A percentile compares a stretch with the other conserved stretches of the same genome.
Evolutionary conservation across 2,329 filamentous ascomycete species (phyloP).

Genomic region (Scytalidium sp.): DNA sequence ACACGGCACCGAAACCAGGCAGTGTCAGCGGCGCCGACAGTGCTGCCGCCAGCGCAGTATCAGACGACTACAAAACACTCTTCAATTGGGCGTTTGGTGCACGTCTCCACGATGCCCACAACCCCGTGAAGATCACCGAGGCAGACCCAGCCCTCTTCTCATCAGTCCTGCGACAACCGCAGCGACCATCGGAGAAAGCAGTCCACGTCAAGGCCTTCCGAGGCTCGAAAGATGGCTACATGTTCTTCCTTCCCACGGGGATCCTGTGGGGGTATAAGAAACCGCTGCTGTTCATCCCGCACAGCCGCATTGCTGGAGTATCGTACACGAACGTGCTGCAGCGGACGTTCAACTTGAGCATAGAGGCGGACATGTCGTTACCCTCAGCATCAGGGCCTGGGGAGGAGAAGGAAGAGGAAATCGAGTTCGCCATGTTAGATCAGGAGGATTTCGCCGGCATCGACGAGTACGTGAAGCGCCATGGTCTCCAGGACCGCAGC

Average conservation of each 20-base stretch:
- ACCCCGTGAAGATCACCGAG: constrained; percentile 43
- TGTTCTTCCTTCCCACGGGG: constrained; percentile 65
- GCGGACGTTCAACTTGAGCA: constrained; percentile 65
- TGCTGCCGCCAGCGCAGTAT: constrained; percentile 47
- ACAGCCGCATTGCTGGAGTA: constrained; percentile 58
- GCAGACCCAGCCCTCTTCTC: constrained; percentile 56
- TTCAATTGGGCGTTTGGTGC: constrained; percentile 59
- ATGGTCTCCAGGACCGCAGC: constrained; percentile 62
- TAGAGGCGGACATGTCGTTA: constrained; percentile 51
- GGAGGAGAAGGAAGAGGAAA: constrained; percentile 50
- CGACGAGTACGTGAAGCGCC: constrained; percentile 58
- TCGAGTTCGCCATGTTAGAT: constrained; percentile 68
- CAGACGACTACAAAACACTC: constrained; percentile 56
- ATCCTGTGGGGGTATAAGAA: constrained; percentile 72
- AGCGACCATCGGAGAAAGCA: constrained; percentile 57
- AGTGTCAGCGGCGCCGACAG: constrained; percentile 50
- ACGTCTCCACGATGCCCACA: constrained; percentile 47
- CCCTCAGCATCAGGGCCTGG: constrained; percentile 32
- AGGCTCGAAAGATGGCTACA: constrained; percentile 65
- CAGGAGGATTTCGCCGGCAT: constrained; percentile 66
- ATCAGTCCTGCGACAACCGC: constrained; percentile 52
- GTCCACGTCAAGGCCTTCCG: constrained; percentile 66
- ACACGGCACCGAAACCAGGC: constrained; percentile 58
- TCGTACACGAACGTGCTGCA: constrained; percentile 67
- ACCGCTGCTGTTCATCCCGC: constrained; percentile 61